Evolutionary conservation across 495 filamentous ascomycete genomes (phyloP), one percentile per base, ranked within the genome.

Genomic region (Pseudotulostoma volvatum): DNA sequence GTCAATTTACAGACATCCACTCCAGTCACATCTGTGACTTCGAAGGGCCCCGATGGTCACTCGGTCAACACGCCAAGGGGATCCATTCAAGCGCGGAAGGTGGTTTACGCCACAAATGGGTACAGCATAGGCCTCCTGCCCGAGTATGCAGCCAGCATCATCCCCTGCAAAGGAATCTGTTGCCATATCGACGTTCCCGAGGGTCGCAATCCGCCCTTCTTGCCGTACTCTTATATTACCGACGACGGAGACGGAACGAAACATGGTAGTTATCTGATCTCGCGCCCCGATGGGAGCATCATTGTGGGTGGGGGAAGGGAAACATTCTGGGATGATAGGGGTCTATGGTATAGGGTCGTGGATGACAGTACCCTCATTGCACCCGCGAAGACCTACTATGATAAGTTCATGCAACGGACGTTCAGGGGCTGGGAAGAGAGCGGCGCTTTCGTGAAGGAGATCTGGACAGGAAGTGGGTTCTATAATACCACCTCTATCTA

Each of bases 271-370:
- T 87, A 85, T 42, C 73, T 85, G 66, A 70, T 82, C 2, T 61
- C 70, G 17, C 57, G 74, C 0, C 74, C 74, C 3, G 76, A 84
- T 39, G 70, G 83, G n/a, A 55, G 81, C 25, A 82, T 84, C 18
- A 70, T 81, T 7, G 78, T 81, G 9, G 79, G 78, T 3, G 57
- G 78, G 3, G 69, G 62, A 0, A 60, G 64, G 33, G 58, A 64
- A 3, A 7, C 42, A 65, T 46, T 49, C 52, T 14, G 70, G 67
- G 47, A 74, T 49, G 41, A 71, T 69, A 19, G 68, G 53, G 16
- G 71, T 56, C 31, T 73, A 73, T 54, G 79, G 84, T 54, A 68
- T 60, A n/a, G 57, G 44, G 36, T 45, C 64, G 36, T 56, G 28
- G 56, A 60, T 18, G 71, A 83, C 46, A 44, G 55, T 13, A 51